Conservation (phyloP, 139 green algal species). For the Penium margaritaceum region DNA sequence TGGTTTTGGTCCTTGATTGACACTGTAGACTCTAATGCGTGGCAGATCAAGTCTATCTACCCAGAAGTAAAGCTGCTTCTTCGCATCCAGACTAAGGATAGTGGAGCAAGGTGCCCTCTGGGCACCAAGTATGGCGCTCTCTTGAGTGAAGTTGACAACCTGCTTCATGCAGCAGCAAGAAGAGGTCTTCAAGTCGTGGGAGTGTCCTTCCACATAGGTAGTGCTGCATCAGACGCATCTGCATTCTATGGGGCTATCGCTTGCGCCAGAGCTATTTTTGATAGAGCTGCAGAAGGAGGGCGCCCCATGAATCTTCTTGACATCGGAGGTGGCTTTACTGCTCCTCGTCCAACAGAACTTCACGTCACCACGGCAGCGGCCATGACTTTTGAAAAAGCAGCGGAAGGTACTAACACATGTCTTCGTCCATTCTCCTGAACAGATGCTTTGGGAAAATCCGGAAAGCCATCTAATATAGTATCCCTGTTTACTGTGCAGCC, state of each 20-base stretch:
- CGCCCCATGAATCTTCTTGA: conserved; percentile 82
- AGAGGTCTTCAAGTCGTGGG: conserved; percentile 73
- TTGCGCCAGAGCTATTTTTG: conserved; percentile 64
- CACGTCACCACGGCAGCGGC: conserved; percentile 27
- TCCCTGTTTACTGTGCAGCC: conserved; percentile 36
- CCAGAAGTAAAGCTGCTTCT: conserved; percentile 70
- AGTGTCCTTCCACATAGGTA: conserved; percentile 95
- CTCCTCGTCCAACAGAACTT: conserved; percentile 38
- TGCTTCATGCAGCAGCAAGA: conserved; percentile 56
- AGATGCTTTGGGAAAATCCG: no score
- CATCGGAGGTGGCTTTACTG: conserved; percentile 90
- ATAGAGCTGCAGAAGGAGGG: conserved; percentile 62
- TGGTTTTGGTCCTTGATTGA: not conserved
- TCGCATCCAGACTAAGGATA: conserved; percentile 78
- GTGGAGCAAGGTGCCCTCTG: conserved; percentile 62
- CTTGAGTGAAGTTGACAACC: conserved; percentile 49
- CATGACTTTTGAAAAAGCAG: not conserved
- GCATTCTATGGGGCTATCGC: conserved; percentile 72
- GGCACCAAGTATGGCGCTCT: conserved; percentile 85
- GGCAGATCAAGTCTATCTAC: conserved; percentile 40
- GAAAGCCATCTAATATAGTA: not conserved
- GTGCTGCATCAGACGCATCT: conserved; percentile 58
- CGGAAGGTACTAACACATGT: not conserved
- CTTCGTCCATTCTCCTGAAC: not conserved
- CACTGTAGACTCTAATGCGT: not conserved